Percentiles rank a stretch among this genome's conserved stretches.
phyloP scores from a whole-genome alignment of 192 early-diverging fungal genomes.

The Rhizoclosmatium sp. region DNA sequence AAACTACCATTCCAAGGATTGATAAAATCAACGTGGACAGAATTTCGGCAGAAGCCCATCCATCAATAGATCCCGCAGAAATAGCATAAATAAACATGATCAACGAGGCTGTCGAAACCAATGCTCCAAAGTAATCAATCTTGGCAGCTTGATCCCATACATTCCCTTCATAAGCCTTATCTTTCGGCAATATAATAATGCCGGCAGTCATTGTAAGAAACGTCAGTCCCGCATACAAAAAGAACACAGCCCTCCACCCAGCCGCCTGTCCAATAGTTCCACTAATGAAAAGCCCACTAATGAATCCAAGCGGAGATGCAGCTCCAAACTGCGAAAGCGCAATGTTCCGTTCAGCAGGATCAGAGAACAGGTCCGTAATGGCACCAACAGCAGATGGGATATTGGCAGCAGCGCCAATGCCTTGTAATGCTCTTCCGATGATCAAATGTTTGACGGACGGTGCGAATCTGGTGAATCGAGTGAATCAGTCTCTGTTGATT shows the following conservation, averaged over 20 bases:
- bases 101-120: constrained; percentile 40
- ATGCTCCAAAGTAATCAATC: constrained; percentile 41
- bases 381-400: constrained; percentile 42
- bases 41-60: not conserved
- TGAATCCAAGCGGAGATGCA: constrained; percentile 39
- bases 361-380: constrained; percentile 37
- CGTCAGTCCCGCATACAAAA: constrained; percentile 33
- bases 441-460: constrained; percentile 47
- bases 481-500: constrained; percentile 34
- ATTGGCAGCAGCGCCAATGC: constrained; percentile 41
- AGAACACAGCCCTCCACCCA: constrained; percentile 44
- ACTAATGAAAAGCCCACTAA: constrained; percentile 40
- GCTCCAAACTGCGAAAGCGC: constrained; percentile 40
- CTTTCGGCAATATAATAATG: constrained; percentile 27
- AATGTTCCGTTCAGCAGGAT: constrained; percentile 28
- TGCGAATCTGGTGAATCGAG: constrained; percentile 31
- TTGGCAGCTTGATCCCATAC: not conserved
- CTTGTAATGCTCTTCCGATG: constrained; percentile 43
- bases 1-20: not conserved
- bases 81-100: constrained; percentile 33
- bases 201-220: constrained; percentile 11
- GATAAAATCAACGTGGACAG: constrained; percentile 7
- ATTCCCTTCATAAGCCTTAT: constrained; percentile 16
- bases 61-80: not conserved
- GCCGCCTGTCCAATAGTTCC: constrained; percentile 27